phyloP scores from a whole-genome alignment of 441 rosid genomes.

The Syzygium malaccense region DNA sequence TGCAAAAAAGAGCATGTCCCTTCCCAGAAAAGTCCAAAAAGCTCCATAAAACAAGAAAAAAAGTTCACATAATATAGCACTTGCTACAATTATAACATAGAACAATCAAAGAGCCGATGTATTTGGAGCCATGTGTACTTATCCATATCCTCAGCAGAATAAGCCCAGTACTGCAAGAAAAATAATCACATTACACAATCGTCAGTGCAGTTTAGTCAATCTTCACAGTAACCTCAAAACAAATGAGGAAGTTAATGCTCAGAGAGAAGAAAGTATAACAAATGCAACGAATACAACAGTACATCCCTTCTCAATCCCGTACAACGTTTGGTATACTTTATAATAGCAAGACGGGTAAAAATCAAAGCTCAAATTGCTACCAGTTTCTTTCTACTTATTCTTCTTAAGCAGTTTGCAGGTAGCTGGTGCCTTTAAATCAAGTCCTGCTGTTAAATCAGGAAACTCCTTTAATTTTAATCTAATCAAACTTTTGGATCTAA shows the following conservation, averaged over 20 bases:
- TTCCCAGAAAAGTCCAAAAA: neutral
- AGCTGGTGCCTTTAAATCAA: neutral
- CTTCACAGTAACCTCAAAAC: neutral
- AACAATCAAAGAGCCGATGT: neutral
- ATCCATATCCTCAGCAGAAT: neutral
- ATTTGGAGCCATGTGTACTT: neutral
- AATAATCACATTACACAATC: neutral
- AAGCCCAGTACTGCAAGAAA: neutral
- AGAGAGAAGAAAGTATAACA: neutral
- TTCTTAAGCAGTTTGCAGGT: neutral
- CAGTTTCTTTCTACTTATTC: neutral
- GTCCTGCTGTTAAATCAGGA: neutral
- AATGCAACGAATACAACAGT: neutral
- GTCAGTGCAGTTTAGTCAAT: neutral
- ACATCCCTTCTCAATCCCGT: neutral
- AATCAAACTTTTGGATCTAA: neutral
- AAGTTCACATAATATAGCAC: neutral
- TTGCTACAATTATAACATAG: neutral
- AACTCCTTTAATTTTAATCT: neutral
- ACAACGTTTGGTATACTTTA: neutral
- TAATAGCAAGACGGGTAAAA: neutral
- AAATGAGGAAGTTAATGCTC: neutral
- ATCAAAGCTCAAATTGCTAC: neutral
- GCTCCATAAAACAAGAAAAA: neutral
- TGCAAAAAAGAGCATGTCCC: neutral